Conservation (phyloP, 1,284 basidiomycete species). For the Puccinia coronata region DNA sequence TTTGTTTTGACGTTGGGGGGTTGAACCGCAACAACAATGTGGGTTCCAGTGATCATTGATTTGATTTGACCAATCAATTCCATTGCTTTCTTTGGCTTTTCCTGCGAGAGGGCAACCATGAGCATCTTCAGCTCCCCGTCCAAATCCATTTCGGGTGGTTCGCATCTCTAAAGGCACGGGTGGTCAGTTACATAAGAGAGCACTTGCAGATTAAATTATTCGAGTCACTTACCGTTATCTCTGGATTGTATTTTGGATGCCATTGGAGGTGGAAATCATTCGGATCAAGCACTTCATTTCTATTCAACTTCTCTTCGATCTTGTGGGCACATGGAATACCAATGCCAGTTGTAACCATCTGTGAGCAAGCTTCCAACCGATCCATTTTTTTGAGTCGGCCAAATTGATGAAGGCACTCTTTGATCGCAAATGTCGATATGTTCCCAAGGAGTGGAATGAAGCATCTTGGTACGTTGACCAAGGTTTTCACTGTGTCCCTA, state of each 20-base stretch:
- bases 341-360: not conserved
- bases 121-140: not conserved
- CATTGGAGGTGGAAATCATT: not conserved
- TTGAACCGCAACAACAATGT: not conserved
- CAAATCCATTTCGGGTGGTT: not conserved
- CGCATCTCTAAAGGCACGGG: not conserved
- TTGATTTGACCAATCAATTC: not conserved
- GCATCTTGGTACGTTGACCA: no score
- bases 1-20: not conserved
- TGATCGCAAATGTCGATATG: no score
- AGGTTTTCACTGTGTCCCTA: not conserved
- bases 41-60: not conserved
- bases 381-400: not conserved
- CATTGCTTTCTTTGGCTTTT: no score
- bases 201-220: not conserved
- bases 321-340: conserved; percentile 1
- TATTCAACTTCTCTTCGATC: not conserved
- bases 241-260: not conserved
- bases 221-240: not conserved
- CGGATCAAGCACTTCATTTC: not conserved
- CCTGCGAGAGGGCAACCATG: not conserved
- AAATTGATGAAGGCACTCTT: not conserved
- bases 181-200: not conserved
- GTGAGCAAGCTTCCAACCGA: not conserved
- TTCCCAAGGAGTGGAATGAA: no score